Base-by-base conservation (phyloP, 2,329 filamentous ascomycete genomes). In the Pleomassaria siparia region DNA sequence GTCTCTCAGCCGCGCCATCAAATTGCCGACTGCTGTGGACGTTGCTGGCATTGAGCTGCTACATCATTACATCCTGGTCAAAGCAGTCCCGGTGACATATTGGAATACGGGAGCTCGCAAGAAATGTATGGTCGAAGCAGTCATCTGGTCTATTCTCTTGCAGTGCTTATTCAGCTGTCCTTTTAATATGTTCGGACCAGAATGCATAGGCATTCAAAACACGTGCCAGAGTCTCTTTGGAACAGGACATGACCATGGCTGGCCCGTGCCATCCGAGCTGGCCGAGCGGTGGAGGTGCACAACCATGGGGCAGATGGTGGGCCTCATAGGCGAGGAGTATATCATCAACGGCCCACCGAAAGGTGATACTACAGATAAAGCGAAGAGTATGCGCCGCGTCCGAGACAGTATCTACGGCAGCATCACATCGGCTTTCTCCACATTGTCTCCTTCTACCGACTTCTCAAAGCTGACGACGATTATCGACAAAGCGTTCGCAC, bases 101-200 rank as follows among this genome's bases (percentile, higher is more conserved):
- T 60, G 54, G 59, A 22, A 37, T 9, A 24, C 30, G 1, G 39
- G 48, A 0, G 22, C 35, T 2, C 43, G 39, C 3, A 55, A 50
- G 30, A 63, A 59, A 26, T 20, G 1, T 5, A 29, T 56, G 10
- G 13, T 59, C 3, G 58, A 61, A 29, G 51, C 53, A 1, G 53
- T 44, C 24, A 26, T 56, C 8, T 59, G 58, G 58, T 58, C 54
- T 3, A 9, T 50, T 1, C 53, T 58, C 3, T 37, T 54, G 13
- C 12, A 37, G 2, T 3, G 7, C 0, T 24, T 59, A 6, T 61
- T 58, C 16, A 4, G 13, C 1, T 39, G 4, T 2, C 53, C 55
- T 8, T 51, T 47, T 33, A 18, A 6, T 12, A 28, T 49, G 3
- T 44, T 49, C 21, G 41, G 41, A 6, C 4, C 20, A 5, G 28